Conservation (phyloP, 108 stramenopile species). For the Mayamaea pseudoterrestris region DNA sequence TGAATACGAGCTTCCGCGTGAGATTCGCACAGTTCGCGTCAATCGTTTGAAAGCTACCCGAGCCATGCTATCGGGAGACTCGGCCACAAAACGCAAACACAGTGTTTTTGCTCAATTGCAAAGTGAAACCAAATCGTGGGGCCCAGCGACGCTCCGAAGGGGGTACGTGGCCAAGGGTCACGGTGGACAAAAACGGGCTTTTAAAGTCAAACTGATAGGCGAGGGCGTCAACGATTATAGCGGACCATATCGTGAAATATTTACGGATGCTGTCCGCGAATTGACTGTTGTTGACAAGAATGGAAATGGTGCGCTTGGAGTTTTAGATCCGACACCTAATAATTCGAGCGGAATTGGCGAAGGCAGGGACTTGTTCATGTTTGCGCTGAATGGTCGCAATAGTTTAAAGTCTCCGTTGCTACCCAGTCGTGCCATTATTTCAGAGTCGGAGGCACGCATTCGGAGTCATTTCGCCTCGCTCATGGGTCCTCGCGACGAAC, state of each 20-base stretch:
- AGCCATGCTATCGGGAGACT: slow-evolving; percentile 33
- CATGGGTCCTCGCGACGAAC: slow-evolving; percentile 34
- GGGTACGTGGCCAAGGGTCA: slow-evolving; percentile 91
- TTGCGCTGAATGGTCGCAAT: slow-evolving; percentile 26
- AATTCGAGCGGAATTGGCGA: slow-evolving; percentile 57
- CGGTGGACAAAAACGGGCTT: slow-evolving; percentile 92
- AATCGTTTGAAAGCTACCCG: slow-evolving; percentile 80
- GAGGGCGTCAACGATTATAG: slow-evolving; percentile 99
- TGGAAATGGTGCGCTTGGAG: slow-evolving; percentile 48
- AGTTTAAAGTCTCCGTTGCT: not conserved
- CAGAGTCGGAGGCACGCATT: slow-evolving; percentile 26
- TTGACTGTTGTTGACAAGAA: slow-evolving; percentile 26
- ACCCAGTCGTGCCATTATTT: not conserved
- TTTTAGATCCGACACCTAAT: slow-evolving; percentile 75
- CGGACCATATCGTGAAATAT: slow-evolving; percentile 93
- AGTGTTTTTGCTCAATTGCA: slow-evolving; percentile 92
- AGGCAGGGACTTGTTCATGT: slow-evolving; percentile 60
- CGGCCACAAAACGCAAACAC: slow-evolving; percentile 44
- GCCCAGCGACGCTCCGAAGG: slow-evolving; percentile 79
- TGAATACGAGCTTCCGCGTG: slow-evolving; percentile 92
- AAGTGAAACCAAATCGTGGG: slow-evolving; percentile 80
- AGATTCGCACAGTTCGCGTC: slow-evolving; percentile 81
- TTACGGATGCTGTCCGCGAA: slow-evolving; percentile 86
- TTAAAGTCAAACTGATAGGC: slow-evolving; percentile 94
- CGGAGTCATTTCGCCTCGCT: slow-evolving; percentile 42